Base-by-base conservation (phyloP, 116 monocot genomes). In the Cymodocea nodosa region DNA sequence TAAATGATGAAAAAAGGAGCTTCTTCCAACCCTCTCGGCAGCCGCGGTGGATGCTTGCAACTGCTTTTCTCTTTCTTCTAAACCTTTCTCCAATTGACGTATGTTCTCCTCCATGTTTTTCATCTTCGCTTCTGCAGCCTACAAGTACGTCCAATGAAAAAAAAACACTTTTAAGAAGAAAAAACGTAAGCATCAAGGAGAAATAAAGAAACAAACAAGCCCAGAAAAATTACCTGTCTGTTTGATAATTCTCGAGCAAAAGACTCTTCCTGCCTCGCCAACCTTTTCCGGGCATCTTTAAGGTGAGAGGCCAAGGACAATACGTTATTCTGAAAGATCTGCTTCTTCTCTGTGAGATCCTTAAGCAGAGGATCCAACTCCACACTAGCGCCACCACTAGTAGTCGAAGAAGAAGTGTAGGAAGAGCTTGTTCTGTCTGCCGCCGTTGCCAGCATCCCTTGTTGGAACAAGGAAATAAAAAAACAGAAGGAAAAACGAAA, bases 271-370 rank as follows among this genome's bases (percentile, higher is more conserved):
- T 87, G 88, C 9, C 71, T 62, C 50, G 78, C 81, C 35, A 97
- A 54, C 18, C 76, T 67, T 30, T 16, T 76, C 10, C 92, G 70
- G 4, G 77, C 86, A 68, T 91, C 88, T 67, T 91, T 88, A 6
- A 97, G 85, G 71, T 97, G 88, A 0, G 85, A 67, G 2, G 97
- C 88, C 71, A 97, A 63, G 0, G 83, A 82, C 49, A 85, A 70
- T 0, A 97, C 81, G 56, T 78, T 84, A 69, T 59, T 83, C 63
- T 76, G 68, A 66, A 97, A 97, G 68, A 76, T 85, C 51, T 82
- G 82, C 64, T 88, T 97, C 69, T 91, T 97, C 83, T 97, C 92
- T 17, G 74, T 75, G 0, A 97, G 78, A 80, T 91, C 97, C 72
- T 77, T 91, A 67, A 97, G 55, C 59, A 97, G 59, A 0, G 97